Base-by-base conservation (phyloP, 305 asterid species). In the Fraxinus angustifolia region DNA sequence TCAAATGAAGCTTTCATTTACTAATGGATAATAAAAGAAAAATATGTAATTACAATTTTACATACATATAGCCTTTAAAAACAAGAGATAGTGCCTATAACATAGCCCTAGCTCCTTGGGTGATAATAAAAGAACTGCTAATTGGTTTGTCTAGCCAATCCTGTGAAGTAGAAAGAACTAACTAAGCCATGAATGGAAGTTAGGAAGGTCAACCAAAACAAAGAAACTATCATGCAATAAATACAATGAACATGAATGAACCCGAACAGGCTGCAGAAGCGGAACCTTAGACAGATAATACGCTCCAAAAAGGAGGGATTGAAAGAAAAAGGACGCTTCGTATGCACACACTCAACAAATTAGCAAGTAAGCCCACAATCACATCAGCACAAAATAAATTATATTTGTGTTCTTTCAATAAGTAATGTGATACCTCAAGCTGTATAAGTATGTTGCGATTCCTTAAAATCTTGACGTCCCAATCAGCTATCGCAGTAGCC, bases 401-500 rank as follows among this genome's bases (percentile, higher is more conserved):
- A n/a, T 73, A 72, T 53, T 58, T 65, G 40, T 60, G 75, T 65
- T n/a, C 21, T 28, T 35, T 14, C 34, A n/a, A 50, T 4, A 79
- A 56, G 60, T 8, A 79, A 36, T 8, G 40, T 72, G 76, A 79
- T 76, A 94, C 99, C 99, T 96, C 99, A 74, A 96, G 98, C 88
- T 70, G 89, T 48, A 94, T 89, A 82, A 96, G 98, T 85, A 96
- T 90, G 82, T 94, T 97, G 50, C 99, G 98, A 85, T 96, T 96
- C 84, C 93, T 97, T 80, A 96, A 87, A 87, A 96, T 91, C 86
- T 93, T 91, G 56, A 89, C 91, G 86, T 96, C 99, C 99, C 99
- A 96, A 79, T 92, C 98, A 79, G 98, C 99, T 76, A 96, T 91
- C 76, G 97, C 98, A 90, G 88, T 93, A 84, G 98, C 98, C 84